Evolutionary conservation across 441 rosid species (phyloP), one percentile per base, ranked within the genome.

Genomic region (Populus hybrid): DNA sequence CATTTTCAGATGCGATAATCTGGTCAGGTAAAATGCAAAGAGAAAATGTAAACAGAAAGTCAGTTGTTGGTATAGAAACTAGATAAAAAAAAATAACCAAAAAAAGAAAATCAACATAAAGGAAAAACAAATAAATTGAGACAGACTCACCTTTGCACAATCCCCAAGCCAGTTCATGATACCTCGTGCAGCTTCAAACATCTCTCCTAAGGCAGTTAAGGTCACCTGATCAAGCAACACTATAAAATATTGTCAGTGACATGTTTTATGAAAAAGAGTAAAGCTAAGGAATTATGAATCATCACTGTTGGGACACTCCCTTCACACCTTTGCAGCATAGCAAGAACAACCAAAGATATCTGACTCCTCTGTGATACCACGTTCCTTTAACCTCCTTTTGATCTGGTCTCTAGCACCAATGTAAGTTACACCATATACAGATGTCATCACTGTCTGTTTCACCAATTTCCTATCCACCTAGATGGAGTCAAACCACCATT

Each of bases 401-500:
- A 96, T 96, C 80, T 96, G 99, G 78, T 94, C 98, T 77, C 98
- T 87, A 20, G 99, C 99, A 81, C 99, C 99, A 69, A 88, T 83
- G 68, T 89, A 94, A 68, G 99, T 94, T 75, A 93, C 98, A 79
- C 98, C 99, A 82, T 94, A 94, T 10, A 97, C 99, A 72, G 97
- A 90, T 75, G 98, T 94, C 99, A 97, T 94, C 81, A 97, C 99
- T 75, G 99, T 97, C 90, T 96, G 99, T 87, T 94, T 97, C 84
- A 97, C 99, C 84, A 97, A 87, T 84, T 94, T 96, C 81, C 99
- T 88, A 80, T 95, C 97, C 82, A 95, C 99, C 99, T 95, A 80
- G 28, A 84, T 69, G 66, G 81, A 74, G 64, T 72, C 82, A 78
- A 77, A 67, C 72, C 80, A 86, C 82, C 56, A 74, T 78, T 76